phyloP scores from a whole-genome alignment of 1,284 basidiomycete species.

The Apiotrichum domesticum region DNA sequence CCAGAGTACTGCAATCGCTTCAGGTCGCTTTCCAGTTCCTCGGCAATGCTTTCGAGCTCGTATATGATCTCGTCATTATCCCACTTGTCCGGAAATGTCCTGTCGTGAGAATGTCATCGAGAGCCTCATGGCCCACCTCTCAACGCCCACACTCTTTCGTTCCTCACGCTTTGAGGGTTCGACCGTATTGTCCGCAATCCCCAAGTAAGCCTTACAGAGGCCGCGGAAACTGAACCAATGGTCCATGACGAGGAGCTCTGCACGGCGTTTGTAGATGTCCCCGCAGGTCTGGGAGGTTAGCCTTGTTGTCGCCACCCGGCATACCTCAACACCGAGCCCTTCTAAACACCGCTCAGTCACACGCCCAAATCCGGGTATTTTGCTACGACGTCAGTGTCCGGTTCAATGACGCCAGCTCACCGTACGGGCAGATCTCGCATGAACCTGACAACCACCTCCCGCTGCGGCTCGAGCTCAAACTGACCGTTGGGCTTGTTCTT shows the following conservation, averaged over 20 bases:
- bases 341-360: slow-evolving; percentile 81
- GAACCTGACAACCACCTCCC: slow-evolving; percentile 62
- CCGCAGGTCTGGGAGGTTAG: slow-evolving; percentile 62
- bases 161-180: slow-evolving; percentile 67
- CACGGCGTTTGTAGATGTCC: slow-evolving; percentile 71
- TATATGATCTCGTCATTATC: slow-evolving; percentile 61
- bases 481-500: slow-evolving; percentile 96
- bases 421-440: slow-evolving; percentile 43
- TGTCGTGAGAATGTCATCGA: slow-evolving; percentile 37
- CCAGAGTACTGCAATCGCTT: slow-evolving; percentile 48
- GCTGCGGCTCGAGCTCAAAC: slow-evolving; percentile 65
- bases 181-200: slow-evolving; percentile 75
- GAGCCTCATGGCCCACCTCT: slow-evolving; percentile 54
- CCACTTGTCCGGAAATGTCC: slow-evolving; percentile 66
- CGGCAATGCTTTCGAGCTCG: slow-evolving; percentile 70
- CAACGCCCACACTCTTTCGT: slow-evolving; percentile 81
- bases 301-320: slow-evolving; percentile 13
- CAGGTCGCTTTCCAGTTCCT: slow-evolving; percentile 74
- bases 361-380: slow-evolving; percentile 76
- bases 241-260: slow-evolving; percentile 68
- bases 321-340: slow-evolving; percentile 73
- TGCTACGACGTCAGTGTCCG: slow-evolving; percentile 20
- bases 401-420: slow-evolving; percentile 9
- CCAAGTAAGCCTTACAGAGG: slow-evolving; percentile 69
- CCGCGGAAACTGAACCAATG: slow-evolving; percentile 72